Conservation (phyloP, 495 filamentous ascomycete species). For the Opeltia flavorubescens region DNA sequence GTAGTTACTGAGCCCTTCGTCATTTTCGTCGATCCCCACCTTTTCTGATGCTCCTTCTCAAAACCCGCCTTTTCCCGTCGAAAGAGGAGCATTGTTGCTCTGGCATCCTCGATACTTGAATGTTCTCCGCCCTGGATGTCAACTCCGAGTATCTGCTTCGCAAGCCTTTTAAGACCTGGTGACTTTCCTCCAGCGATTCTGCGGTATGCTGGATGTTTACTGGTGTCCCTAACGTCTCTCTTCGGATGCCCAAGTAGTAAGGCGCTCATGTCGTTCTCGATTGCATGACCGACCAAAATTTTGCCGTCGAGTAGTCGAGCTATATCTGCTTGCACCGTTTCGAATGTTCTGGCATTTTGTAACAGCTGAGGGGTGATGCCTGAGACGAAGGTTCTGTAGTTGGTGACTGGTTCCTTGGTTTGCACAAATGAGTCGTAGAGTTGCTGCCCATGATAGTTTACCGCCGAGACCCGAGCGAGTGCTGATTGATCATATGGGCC, state of each 20-base stretch:
- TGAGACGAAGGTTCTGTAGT: slow-evolving; percentile 77
- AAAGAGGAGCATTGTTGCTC: slow-evolving; percentile 79
- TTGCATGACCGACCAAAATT: slow-evolving; percentile 79
- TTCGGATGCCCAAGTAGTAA: slow-evolving; percentile 63
- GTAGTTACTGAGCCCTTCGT: slow-evolving; percentile 16
- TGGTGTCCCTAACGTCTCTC: slow-evolving; percentile 71
- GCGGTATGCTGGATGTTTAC: slow-evolving; percentile 56
- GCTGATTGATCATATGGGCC: slow-evolving; percentile 54
- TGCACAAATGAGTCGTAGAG: slow-evolving; percentile 84
- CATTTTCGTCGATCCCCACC: slow-evolving; percentile 37
- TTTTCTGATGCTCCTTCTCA: slow-evolving; percentile 59
- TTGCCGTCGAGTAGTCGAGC: slow-evolving; percentile 55
- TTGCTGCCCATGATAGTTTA: slow-evolving; percentile 83
- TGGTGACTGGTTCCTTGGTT: slow-evolving; percentile 60
- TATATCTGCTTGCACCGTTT: slow-evolving; percentile 59
- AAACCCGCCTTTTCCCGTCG: slow-evolving; percentile 66
- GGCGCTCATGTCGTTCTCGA: slow-evolving; percentile 71
- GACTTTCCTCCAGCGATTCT: slow-evolving; percentile 63
- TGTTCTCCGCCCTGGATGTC: slow-evolving; percentile 71
- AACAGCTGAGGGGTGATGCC: slow-evolving; percentile 65
- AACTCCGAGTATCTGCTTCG: slow-evolving; percentile 61
- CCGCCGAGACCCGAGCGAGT: slow-evolving; percentile 71
- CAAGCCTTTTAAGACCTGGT: slow-evolving; percentile 61
- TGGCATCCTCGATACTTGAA: slow-evolving; percentile 74
- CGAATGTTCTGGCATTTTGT: slow-evolving; percentile 49